phyloP scores from a whole-genome alignment of 257 asterid species.

The Ilex asprella region DNA sequence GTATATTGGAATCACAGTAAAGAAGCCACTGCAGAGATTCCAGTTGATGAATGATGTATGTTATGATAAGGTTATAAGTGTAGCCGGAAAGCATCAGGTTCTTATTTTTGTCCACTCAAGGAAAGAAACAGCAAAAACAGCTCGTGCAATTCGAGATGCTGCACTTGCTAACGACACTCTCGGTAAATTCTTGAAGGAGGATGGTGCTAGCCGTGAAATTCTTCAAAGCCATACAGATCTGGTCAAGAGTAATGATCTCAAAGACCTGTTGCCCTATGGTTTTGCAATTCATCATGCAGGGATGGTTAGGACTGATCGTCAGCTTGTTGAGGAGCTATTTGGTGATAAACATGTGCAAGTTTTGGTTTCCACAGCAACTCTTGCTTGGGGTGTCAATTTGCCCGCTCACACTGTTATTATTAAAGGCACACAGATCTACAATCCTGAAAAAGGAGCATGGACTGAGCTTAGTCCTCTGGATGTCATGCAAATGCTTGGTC shows the following conservation, averaged over 20 bases:
- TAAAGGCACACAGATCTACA: constrained; percentile 58
- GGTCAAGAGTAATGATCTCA: constrained; percentile 50
- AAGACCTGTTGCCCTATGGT: constrained; percentile 57
- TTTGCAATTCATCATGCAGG: constrained; percentile 63
- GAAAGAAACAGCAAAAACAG: constrained; percentile 56
- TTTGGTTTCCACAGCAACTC: constrained; percentile 55
- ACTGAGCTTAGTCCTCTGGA: constrained; percentile 60
- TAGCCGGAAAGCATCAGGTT: constrained; percentile 63
- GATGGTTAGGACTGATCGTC: constrained; percentile 58
- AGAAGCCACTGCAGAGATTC: constrained; percentile 55
- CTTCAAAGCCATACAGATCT: constrained; percentile 48
- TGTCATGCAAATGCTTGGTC: constrained; percentile 73
- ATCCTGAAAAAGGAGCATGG: constrained; percentile 66
- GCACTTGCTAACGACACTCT: constrained; percentile 56
- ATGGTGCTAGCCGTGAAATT: constrained; percentile 60
- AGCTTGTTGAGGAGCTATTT: constrained; percentile 59
- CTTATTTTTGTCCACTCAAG: constrained; percentile 58
- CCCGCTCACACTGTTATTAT: constrained; percentile 63
- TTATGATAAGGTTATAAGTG: constrained; percentile 46
- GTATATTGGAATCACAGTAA: constrained; percentile 50
- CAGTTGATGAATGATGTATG: constrained; percentile 62
- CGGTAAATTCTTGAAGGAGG: constrained; percentile 52
- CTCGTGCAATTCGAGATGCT: constrained; percentile 50
- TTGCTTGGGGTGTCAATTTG: constrained; percentile 66
- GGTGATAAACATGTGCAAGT: constrained; percentile 58